Conservation (phyloP, 2,329 filamentous ascomycete species). For the Pseudocercospora musae region DNA sequence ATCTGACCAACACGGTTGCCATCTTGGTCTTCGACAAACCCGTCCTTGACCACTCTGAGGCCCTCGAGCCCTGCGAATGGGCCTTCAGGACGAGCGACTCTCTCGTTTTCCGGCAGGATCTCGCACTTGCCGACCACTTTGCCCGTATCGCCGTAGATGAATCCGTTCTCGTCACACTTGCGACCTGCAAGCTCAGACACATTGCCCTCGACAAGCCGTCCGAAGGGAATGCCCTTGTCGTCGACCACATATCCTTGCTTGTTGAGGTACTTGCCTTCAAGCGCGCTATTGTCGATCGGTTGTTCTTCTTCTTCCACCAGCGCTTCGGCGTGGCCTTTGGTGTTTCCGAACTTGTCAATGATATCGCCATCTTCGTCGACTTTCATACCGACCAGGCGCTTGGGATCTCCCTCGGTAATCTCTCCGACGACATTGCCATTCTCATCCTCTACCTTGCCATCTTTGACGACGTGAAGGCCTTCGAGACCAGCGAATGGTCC, state of each 20-base stretch:
- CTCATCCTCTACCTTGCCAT: slow-evolving; percentile 71
- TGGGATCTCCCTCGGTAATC: slow-evolving; percentile 66
- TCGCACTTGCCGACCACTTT: slow-evolving; percentile 57
- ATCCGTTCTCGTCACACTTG: slow-evolving; percentile 54
- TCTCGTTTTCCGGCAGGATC: slow-evolving; percentile 56
- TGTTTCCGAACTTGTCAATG: slow-evolving; percentile 67
- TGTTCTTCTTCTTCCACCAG: slow-evolving; percentile 41
- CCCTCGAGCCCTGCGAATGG: slow-evolving; percentile 65
- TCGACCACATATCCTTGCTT: slow-evolving; percentile 58
- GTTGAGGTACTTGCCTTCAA: slow-evolving; percentile 55
- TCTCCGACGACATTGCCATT: slow-evolving; percentile 74
- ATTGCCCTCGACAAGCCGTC: slow-evolving; percentile 55
- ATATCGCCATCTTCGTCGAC: slow-evolving; percentile 84
- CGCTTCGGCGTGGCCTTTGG: slow-evolving; percentile 58
- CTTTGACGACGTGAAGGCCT: slow-evolving; percentile 64
- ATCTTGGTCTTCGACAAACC: slow-evolving; percentile 73
- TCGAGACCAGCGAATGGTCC: slow-evolving; percentile 68
- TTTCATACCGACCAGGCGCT: slow-evolving; percentile 66
- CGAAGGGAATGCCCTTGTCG: slow-evolving; percentile 53
- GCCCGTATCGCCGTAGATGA: slow-evolving; percentile 55
- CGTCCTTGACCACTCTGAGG: slow-evolving; percentile 65
- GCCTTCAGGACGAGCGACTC: slow-evolving; percentile 57
- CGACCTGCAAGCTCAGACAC: slow-evolving; percentile 55
- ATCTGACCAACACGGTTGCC: slow-evolving; percentile 73
- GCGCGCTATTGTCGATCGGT: slow-evolving; percentile 48